Conservation (phyloP, 1,139 yeast species). For the Sugiyamaella sp. region DNA sequence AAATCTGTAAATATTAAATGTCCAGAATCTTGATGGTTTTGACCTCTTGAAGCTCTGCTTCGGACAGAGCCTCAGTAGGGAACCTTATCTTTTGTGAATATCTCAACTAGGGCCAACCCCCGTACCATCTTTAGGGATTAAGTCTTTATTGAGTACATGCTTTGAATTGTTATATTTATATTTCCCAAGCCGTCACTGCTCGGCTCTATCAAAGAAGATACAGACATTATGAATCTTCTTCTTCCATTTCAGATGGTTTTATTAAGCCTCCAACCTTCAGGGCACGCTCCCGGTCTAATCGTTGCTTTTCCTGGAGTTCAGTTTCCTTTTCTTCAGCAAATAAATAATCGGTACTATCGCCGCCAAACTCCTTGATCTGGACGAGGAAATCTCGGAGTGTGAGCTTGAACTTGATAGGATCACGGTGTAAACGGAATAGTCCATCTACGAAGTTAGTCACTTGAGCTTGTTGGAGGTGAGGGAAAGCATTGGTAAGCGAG, state of each 20-base stretch:
- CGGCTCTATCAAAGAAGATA: no score
- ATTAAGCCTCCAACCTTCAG: conserved; percentile 89
- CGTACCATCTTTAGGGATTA: background rate
- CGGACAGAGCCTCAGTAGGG: no score
- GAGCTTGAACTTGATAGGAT: conserved; percentile 76
- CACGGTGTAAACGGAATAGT: conserved; percentile 67
- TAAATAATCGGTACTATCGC: conserved; percentile 88
- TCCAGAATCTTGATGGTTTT: no score
- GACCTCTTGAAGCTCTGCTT: background rate
- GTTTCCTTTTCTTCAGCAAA: conserved; percentile 92
- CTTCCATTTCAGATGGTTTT: conserved; percentile 95
- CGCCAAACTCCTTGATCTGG: conserved; percentile 94
- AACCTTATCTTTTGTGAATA: no score
- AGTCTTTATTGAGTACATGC: conserved; percentile 13
- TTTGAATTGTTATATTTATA: background rate
- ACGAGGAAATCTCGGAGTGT: conserved; percentile 93
- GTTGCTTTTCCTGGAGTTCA: conserved; percentile 69
- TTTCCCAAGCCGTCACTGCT: background rate
- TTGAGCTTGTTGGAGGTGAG: conserved; percentile 83
- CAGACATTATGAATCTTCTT: conserved; percentile 30
- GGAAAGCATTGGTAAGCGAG: conserved; percentile 84
- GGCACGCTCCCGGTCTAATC: conserved; percentile 77
- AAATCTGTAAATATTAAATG: conserved; percentile 11
- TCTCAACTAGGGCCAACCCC: no score
- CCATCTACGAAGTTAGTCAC: conserved; percentile 80